phyloP scores from a whole-genome alignment of 1,139 yeast species.

The Pichia sp. region DNA sequence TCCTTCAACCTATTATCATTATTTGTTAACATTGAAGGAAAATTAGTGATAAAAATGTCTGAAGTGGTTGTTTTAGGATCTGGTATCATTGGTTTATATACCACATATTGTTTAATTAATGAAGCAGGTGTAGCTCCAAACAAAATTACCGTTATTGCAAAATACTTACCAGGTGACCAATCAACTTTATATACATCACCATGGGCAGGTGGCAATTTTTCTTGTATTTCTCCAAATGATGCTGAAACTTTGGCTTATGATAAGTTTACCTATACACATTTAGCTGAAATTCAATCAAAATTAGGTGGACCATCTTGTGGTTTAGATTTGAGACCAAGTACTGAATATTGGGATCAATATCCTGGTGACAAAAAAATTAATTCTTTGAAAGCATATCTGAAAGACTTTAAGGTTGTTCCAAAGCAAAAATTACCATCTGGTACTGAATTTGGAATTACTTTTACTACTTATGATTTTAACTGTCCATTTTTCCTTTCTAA shows the following conservation, averaged over 20 bases:
- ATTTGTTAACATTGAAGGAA: no score
- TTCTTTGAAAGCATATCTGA: slow-evolving; percentile 41
- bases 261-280: slow-evolving; percentile 46
- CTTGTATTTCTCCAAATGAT: slow-evolving; percentile 58
- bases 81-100: slow-evolving; percentile 68
- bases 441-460: slow-evolving; percentile 46
- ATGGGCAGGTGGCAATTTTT: slow-evolving; percentile 73
- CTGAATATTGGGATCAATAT: slow-evolving; percentile 48
- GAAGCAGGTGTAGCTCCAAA: slow-evolving; percentile 37
- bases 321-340: slow-evolving; percentile 44
- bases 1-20: no score
- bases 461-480: slow-evolving; percentile 60
- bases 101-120: slow-evolving; percentile 48
- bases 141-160: slow-evolving; percentile 54
- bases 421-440: slow-evolving; percentile 39
- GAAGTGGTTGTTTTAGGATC: slow-evolving; percentile 31
- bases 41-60: no score
- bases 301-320: slow-evolving; percentile 54
- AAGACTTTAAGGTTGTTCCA: slow-evolving; percentile 36
- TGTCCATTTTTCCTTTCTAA: slow-evolving; percentile 52
- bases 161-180: slow-evolving; percentile 68
- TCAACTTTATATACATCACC: slow-evolving; percentile 69
- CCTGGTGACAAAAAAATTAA: slow-evolving; percentile 40
- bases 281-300: slow-evolving; percentile 37
- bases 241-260: slow-evolving; percentile 47